Percentiles rank a stretch among this genome's conserved stretches.
Conservation (phyloP, 805 yeast species). For the Phaffomyces opuntiae region DNA sequence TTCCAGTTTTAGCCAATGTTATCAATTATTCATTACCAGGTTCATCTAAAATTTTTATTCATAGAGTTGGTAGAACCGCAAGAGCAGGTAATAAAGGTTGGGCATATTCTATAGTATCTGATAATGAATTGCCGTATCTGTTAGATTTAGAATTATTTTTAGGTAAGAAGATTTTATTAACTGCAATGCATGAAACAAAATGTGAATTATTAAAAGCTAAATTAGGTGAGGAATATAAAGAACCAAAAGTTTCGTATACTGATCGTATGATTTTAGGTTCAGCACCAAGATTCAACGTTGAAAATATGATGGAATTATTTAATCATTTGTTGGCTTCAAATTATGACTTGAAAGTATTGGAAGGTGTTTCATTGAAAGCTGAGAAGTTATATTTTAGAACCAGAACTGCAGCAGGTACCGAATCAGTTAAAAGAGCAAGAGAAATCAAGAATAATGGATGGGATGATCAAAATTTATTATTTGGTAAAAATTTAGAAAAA, state of each 20-base stretch:
- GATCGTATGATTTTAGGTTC: slow-evolving; percentile 79
- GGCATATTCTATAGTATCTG: slow-evolving; percentile 88
- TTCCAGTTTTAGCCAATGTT: slow-evolving; percentile 93
- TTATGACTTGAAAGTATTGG: slow-evolving; percentile 60
- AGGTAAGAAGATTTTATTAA: slow-evolving; percentile 71
- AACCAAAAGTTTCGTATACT: slow-evolving; percentile 63
- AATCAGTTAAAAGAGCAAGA: slow-evolving; percentile 79
- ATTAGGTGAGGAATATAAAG: slow-evolving; percentile 35
- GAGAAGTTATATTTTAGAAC: slow-evolving; percentile 84
- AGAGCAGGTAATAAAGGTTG: slow-evolving; percentile 98
- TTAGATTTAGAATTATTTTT: slow-evolving; percentile 85
- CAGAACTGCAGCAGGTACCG: slow-evolving; percentile 77
- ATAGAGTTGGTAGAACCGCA: slow-evolving; percentile 98
- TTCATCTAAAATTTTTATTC: slow-evolving; percentile 88
- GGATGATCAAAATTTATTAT: slow-evolving; percentile 81
- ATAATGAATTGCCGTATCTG: slow-evolving; percentile 81
- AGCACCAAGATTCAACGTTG: slow-evolving; percentile 67
- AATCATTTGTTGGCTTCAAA: slow-evolving; percentile 52
- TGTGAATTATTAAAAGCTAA: slow-evolving; percentile 42
- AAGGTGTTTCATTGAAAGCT: slow-evolving; percentile 75
- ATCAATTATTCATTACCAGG: slow-evolving; percentile 87
- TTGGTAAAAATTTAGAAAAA: slow-evolving; percentile 68
- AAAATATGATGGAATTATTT: slow-evolving; percentile 64
- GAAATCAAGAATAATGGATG: slow-evolving; percentile 72
- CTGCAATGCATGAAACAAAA: slow-evolving; percentile 62